Percentiles rank a stretch among this genome's conserved stretches.
phyloP scores from a whole-genome alignment of 805 yeast genomes.

The Wickerhamiella dianesei region DNA sequence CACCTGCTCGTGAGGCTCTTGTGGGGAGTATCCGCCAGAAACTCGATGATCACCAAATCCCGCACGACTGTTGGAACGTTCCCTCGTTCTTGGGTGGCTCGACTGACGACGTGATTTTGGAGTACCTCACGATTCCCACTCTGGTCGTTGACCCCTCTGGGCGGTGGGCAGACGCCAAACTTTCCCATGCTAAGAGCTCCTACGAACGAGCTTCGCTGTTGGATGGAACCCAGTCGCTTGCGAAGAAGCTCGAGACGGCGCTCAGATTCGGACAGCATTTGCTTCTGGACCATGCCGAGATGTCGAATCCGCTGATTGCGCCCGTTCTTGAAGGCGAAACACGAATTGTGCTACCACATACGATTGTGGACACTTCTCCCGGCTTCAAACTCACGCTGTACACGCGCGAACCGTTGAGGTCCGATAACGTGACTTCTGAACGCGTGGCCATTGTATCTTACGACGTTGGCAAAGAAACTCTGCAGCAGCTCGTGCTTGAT shows the following conservation, averaged over 20 bases:
- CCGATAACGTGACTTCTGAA: constrained; percentile 37
- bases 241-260: constrained; percentile 63
- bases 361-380: constrained; percentile 52
- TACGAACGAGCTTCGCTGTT: constrained; percentile 31
- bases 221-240: constrained; percentile 39
- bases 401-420: constrained; percentile 40
- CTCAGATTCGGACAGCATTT: constrained; percentile 70
- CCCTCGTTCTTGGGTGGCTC: constrained; percentile 17
- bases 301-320: constrained; percentile 59
- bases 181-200: background rate
- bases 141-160: constrained; percentile 64
- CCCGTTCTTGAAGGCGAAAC: constrained; percentile 50
- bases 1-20: constrained; percentile 31
- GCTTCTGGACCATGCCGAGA: constrained; percentile 66
- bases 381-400: constrained; percentile 48
- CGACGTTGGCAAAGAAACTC: constrained; percentile 51
- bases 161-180: constrained; percentile 4
- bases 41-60: constrained; percentile 24
- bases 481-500: constrained; percentile 51
- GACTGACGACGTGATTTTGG: constrained; percentile 41
- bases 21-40: constrained; percentile 26
- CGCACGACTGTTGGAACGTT: constrained; percentile 23
- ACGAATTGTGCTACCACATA: constrained; percentile 20
- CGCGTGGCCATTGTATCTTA: constrained; percentile 56
- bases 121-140: constrained; percentile 41